Conservation (phyloP, 1,284 basidiomycete genomes). For the Ganoderma sp. region DNA sequence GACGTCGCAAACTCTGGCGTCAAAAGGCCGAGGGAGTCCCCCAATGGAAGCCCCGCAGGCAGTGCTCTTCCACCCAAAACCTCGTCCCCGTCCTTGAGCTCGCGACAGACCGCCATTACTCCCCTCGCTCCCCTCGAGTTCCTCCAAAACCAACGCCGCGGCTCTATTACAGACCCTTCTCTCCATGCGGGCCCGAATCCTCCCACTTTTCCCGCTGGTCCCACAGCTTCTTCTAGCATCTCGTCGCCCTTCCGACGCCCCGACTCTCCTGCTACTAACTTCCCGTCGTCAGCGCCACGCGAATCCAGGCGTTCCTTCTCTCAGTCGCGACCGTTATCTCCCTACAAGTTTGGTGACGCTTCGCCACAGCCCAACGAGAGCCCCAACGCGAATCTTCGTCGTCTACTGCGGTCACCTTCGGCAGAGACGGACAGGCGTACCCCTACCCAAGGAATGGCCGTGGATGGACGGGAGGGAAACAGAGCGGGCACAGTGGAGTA, state of each 20-base stretch:
- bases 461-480: constrained; percentile 28
- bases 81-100: constrained; percentile 39
- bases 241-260: constrained; percentile 39
- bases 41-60: constrained; percentile 32
- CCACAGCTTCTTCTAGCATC: constrained; percentile 32
- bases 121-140: constrained; percentile 75
- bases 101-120: constrained; percentile 48
- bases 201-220: constrained; percentile 38
- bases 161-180: constrained; percentile 81
- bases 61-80: constrained; percentile 43
- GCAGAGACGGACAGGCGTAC: constrained; percentile 34
- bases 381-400: constrained; percentile 56
- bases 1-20: constrained; percentile 30
- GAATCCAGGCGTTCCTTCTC: constrained; percentile 45
- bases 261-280: constrained; percentile 37
- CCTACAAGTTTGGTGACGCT: constrained; percentile 72
- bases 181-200: constrained; percentile 57
- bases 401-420: constrained; percentile 47
- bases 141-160: constrained; percentile 77
- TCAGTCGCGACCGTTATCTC: constrained; percentile 65
- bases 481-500: constrained; percentile 21
- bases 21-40: constrained; percentile 34
- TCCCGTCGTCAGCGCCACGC: constrained; percentile 38
- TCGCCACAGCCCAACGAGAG: constrained; percentile 50
- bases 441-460: constrained; percentile 27